These are phyloP conservation scores for Jacaranda mimosifolia DNA, from an alignment of 257 asterid genomes.

Conservation along the genomic window DNA sequence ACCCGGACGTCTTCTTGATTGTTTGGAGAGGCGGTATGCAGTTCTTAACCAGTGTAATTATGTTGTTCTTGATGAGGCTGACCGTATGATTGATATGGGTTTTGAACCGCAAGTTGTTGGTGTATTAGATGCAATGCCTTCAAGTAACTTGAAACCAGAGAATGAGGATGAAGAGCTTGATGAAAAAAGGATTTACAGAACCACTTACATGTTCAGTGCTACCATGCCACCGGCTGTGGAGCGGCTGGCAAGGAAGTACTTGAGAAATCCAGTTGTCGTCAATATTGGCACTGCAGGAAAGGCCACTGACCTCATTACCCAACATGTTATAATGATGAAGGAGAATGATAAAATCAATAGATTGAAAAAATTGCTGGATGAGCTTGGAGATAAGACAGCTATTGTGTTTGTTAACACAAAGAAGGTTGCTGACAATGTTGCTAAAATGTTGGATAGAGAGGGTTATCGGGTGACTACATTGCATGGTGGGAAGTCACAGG, in stretches of 20 bases:
- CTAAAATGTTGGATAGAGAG: constrained; percentile 54
- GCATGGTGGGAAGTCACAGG: constrained; percentile 79
- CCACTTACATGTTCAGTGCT: constrained; percentile 72
- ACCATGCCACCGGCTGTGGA: constrained; percentile 74
- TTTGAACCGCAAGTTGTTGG: constrained; percentile 74
- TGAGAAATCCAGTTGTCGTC: constrained; percentile 73
- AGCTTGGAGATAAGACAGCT: constrained; percentile 68
- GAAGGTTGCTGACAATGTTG: constrained; percentile 59
- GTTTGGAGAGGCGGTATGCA: constrained; percentile 61
- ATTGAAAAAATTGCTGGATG: constrained; percentile 57
- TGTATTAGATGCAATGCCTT: constrained; percentile 71
- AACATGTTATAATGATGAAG: constrained; percentile 62
- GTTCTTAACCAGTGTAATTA: constrained; percentile 68
- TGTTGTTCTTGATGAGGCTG: constrained; percentile 71
- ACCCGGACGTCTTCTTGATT: constrained; percentile 68
- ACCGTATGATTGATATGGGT: constrained; percentile 79
- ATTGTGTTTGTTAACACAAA: constrained; percentile 66
- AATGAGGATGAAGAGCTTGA: constrained; percentile 73
- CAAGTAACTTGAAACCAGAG: constrained; percentile 69
- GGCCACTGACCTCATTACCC: constrained; percentile 61
- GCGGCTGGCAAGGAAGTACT: constrained; percentile 66
- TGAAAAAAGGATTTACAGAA: constrained; percentile 62
- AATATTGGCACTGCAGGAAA: constrained; percentile 71
- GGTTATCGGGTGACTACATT: constrained; percentile 65
- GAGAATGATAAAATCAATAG: constrained; percentile 64